Evolutionary conservation across 2,329 filamentous ascomycete genomes (phyloP).

Genomic region (Xylariaceae sp.): DNA sequence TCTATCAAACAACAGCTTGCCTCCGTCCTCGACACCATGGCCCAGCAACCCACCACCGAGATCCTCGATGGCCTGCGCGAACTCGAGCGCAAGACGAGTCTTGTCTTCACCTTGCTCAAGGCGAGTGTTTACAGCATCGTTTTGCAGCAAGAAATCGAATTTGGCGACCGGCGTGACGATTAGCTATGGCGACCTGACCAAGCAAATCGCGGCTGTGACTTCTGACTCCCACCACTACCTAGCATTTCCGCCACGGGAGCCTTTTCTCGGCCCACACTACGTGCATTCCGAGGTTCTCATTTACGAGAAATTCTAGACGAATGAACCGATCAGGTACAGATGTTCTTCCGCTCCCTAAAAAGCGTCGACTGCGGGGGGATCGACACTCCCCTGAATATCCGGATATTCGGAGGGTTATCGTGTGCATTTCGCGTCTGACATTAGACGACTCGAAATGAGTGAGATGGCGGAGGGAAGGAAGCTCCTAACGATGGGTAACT

Average conservation of each 20-base stretch:
- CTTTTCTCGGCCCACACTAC: no score
- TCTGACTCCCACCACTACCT: not conserved
- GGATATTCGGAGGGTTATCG: no score
- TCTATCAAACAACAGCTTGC: constrained; percentile 45
- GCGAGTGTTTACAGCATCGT: constrained; percentile 99
- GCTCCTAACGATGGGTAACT: not conserved
- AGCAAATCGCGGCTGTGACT: not conserved
- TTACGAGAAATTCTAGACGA: no score
- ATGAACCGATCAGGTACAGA: no score
- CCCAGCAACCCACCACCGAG: constrained; percentile 66
- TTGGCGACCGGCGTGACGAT: constrained; percentile 45
- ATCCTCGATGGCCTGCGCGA: constrained; percentile 82
- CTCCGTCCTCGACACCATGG: constrained; percentile 55
- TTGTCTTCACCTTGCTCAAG: constrained; percentile 94
- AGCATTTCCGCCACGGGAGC: not conserved
- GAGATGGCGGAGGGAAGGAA: not conserved
- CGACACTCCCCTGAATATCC: not conserved
- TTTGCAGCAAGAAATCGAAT: constrained; percentile 90
- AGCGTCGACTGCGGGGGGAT: not conserved
- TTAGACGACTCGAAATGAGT: not conserved
- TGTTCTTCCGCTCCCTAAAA: not conserved
- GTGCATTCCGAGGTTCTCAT: no score
- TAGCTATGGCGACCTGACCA: constrained; percentile 16
- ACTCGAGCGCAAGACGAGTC: constrained; percentile 86
- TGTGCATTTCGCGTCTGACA: not conserved